A percentile compares a stretch with the other conserved stretches of the same genome.
Evolutionary conservation across 1,284 basidiomycete genomes (phyloP).

Genomic region (Fomitopsis palustris): DNA sequence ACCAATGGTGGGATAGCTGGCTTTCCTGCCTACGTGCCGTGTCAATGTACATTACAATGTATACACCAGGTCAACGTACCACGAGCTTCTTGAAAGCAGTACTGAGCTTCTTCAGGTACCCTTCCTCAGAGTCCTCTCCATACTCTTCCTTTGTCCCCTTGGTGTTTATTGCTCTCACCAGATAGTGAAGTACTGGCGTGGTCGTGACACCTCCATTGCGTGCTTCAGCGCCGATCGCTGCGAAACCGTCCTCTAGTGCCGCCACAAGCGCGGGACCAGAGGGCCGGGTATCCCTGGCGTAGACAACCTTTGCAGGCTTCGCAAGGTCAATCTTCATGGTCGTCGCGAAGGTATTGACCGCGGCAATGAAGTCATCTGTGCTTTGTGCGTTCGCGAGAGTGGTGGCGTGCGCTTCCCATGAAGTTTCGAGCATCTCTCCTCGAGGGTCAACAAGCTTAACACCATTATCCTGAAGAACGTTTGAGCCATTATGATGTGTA

Average conservation of each 20-base stretch:
- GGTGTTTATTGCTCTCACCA: slow-evolving; percentile 90
- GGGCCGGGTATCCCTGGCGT: slow-evolving; percentile 91
- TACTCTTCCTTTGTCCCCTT: slow-evolving; percentile 74
- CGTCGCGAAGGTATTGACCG: slow-evolving; percentile 64
- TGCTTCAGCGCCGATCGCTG: slow-evolving; percentile 61
- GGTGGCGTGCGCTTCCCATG: slow-evolving; percentile 93
- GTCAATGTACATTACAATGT: slow-evolving; percentile 6
- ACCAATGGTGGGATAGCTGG: slow-evolving; percentile 59
- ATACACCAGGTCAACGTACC: slow-evolving; percentile 43
- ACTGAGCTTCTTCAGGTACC: slow-evolving; percentile 88
- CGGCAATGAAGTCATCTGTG: slow-evolving; percentile 68
- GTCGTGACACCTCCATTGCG: slow-evolving; percentile 84
- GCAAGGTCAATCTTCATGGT: slow-evolving; percentile 75
- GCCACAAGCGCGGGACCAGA: slow-evolving; percentile 82
- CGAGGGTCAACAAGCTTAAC: slow-evolving; percentile 97
- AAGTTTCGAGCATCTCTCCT: slow-evolving; percentile 98
- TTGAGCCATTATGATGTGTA: not conserved
- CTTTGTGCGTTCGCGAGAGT: slow-evolving; percentile 83
- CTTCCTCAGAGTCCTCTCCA: slow-evolving; percentile 81
- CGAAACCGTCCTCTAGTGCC: slow-evolving; percentile 83
- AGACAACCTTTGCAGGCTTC: slow-evolving; percentile 81
- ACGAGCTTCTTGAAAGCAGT: slow-evolving; percentile 84
- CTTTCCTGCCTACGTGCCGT: slow-evolving; percentile 52
- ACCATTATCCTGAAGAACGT: slow-evolving; percentile 82
- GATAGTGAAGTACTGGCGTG: slow-evolving; percentile 95